phyloP scores from a whole-genome alignment of 306 rosid genomes.

The Quercus ilex region DNA sequence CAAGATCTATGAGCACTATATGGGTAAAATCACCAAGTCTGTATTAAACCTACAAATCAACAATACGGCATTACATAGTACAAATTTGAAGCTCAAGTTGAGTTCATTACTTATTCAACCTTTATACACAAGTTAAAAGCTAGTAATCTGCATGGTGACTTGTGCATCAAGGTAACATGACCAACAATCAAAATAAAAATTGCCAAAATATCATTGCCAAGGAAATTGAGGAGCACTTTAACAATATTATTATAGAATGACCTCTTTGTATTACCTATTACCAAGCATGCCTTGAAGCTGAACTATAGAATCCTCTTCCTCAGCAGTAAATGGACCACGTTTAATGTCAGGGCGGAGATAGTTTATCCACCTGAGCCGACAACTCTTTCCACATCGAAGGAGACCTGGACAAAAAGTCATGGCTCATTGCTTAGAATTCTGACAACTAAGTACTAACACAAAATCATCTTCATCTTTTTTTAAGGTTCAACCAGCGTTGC shows the following conservation, averaged over 20 bases:
- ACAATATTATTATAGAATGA: background rate
- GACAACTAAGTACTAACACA: background rate
- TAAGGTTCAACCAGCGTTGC: background rate
- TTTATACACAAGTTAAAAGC: no score
- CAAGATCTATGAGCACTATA: background rate
- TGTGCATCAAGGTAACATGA: no score
- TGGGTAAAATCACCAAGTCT: background rate
- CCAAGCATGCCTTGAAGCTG: conserved; percentile 59
- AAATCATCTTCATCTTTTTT: background rate
- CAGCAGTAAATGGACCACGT: conserved; percentile 50
- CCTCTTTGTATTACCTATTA: conserved; percentile 34
- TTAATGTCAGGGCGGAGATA: conserved; percentile 63
- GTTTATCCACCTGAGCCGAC: conserved; percentile 60
- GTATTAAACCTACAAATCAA: background rate
- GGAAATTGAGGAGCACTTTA: no score
- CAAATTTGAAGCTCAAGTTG: no score
- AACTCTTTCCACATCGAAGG: conserved; percentile 54
- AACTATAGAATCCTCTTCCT: conserved; percentile 40
- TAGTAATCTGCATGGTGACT: no score
- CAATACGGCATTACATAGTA: no score
- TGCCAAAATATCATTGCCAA: no score
- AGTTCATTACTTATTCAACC: no score
- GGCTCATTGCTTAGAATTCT: background rate
- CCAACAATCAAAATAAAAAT: no score
- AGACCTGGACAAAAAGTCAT: conserved; percentile 33